These are phyloP conservation scores for Mycena vulgaris DNA, from an alignment of 768 basidiomycete genomes.

Conservation along the genomic window DNA sequence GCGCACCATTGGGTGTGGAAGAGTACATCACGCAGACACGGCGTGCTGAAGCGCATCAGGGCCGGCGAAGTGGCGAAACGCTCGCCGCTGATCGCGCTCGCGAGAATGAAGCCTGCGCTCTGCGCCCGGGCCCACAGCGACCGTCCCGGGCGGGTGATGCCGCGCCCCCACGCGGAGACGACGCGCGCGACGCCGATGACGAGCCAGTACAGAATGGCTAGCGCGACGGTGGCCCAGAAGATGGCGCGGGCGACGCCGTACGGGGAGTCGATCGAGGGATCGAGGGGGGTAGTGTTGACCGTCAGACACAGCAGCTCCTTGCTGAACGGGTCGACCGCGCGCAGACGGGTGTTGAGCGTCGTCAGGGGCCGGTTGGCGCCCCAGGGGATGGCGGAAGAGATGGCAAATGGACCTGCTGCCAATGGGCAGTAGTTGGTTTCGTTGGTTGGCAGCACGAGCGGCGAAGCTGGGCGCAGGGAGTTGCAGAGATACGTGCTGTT, in stretches of 20 bases:
- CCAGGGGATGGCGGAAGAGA: conserved; percentile 82
- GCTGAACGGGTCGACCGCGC: conserved; percentile 90
- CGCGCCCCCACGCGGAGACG: conserved; percentile 88
- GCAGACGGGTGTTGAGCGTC: conserved; percentile 86
- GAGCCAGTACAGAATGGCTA: conserved; percentile 87
- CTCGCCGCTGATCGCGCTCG: conserved; percentile 95
- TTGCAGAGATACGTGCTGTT: conserved; percentile 85
- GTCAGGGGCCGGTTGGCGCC: conserved; percentile 79
- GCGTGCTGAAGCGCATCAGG: conserved; percentile 92
- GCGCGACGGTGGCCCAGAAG: conserved; percentile 80
- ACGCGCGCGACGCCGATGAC: conserved; percentile 87
- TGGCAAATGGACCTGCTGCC: conserved; percentile 82
- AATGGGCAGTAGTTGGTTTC: conserved; percentile 64
- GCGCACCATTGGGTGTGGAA: conserved; percentile 96
- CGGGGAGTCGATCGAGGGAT: conserved; percentile 68
- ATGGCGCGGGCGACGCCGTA: conserved; percentile 80
- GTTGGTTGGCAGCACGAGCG: conserved; percentile 64
- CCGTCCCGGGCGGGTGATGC: conserved; percentile 69
- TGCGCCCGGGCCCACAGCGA: conserved; percentile 82
- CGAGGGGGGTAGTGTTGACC: conserved; percentile 82
- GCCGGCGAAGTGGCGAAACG: conserved; percentile 88
- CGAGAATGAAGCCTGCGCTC: conserved; percentile 89
- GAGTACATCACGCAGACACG: conserved; percentile 92
- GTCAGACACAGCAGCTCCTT: conserved; percentile 89
- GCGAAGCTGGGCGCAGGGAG: conserved; percentile 84